Evolutionary conservation across 1,284 basidiomycete genomes (phyloP), one percentile per base, ranked within the genome.

Genomic region (Golubevia pallescens): DNA sequence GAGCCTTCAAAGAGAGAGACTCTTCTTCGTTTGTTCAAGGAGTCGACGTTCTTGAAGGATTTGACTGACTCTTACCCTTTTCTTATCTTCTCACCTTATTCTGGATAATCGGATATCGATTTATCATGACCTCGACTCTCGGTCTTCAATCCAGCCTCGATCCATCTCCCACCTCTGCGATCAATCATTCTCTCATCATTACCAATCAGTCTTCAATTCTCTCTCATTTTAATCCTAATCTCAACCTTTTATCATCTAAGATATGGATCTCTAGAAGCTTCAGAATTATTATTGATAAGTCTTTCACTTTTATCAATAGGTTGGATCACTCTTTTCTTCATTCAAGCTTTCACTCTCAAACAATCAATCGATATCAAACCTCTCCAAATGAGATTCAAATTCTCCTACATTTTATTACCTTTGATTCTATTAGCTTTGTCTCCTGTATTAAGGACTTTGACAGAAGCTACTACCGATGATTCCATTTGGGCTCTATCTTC

Each of bases 401-500:
- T 56, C 54, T 56, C 54, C 7, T 56, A 56, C 54, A 21, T 28
- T 56, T 88, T 98, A 60, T 92, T 96, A 64, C 93, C 95, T 75
- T 89, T 98, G 4, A 90, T 93, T 2, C 89, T 99, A 63, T 90
- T 96, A 86, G 91, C 95, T 3, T 88, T 98, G 55, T 92, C 95
- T 0, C 97, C 97, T 1, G 92, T 98, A 3, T 87, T 99, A 65
- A 90, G 92, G 71, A 97, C 95, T 0, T 87, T 99, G 73, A 97
- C 94, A 10, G 93, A 93, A 53, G 93, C 95, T 6, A 98, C 95
- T 0, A 97, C 96, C 19, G 93, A 92, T 13, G 97, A 99, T 85
- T 95, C 94, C 24, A 97, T 98, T 74, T 98, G 95, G 94, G 95
- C 95, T 5, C 87, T 98, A 57, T 90, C 93, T 57, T 89, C 89